Percentiles rank a stretch among this genome's conserved stretches.
phyloP scores from a whole-genome alignment of 1,284 basidiomycete species.

The Bondarzewia mesenterica region DNA sequence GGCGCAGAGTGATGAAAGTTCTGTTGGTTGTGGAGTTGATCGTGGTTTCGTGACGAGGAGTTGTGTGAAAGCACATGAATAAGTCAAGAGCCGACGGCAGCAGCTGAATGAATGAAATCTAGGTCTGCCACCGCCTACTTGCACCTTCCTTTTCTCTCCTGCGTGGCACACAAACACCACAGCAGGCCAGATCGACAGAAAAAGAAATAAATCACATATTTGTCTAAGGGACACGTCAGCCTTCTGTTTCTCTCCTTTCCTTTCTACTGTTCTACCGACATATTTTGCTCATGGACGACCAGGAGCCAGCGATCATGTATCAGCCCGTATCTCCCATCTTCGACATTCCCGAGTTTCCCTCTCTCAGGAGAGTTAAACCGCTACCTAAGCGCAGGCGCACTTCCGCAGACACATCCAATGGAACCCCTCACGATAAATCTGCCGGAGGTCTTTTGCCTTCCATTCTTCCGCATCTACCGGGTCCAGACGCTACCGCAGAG shows the following conservation, averaged over 20 bases:
- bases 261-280: neutral
- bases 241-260: neutral
- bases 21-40: too few relatives aligned
- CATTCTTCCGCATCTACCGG: conserved; percentile 11
- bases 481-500: conserved; percentile 35
- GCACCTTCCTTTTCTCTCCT: neutral
- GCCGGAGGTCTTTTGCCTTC: conserved; percentile 9
- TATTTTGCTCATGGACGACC: conserved; percentile 5
- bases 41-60: too few relatives aligned
- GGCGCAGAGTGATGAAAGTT: too few relatives aligned
- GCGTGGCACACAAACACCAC: neutral
- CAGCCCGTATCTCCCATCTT: conserved; percentile 46
- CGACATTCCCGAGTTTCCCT: conserved; percentile 53
- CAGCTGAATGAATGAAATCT: neutral
- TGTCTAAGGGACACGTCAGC: neutral
- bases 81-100: neutral
- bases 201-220: neutral
- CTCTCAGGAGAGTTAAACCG: conserved; percentile 60
- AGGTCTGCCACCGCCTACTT: neutral
- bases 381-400: conserved; percentile 67
- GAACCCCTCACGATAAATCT: conserved; percentile 3
- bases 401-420: conserved; percentile 17
- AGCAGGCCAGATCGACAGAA: neutral
- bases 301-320: conserved; percentile 26
- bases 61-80: conserved; percentile 1